A percentile compares a stretch with the other conserved stretches of the same genome.
Conservation (phyloP, 768 basidiomycete genomes). For the Mycena chlorophos region DNA sequence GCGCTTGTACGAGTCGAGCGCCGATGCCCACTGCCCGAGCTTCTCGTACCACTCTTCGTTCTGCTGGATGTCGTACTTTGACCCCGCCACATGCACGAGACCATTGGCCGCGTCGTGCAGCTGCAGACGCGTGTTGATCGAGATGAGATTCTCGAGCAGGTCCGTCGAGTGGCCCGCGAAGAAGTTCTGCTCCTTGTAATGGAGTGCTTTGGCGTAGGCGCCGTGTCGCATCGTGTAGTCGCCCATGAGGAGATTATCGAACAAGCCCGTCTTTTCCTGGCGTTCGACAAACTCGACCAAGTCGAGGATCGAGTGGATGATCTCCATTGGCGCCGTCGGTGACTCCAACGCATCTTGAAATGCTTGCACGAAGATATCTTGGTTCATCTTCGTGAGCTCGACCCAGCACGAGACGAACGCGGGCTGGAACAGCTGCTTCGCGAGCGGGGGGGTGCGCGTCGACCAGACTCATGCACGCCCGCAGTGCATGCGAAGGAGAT, state of each 20-base stretch:
- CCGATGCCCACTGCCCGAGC: slow-evolving; percentile 94
- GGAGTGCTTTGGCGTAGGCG: slow-evolving; percentile 95
- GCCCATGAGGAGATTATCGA: slow-evolving; percentile 89
- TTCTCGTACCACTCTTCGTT: slow-evolving; percentile 99
- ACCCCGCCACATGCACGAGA: slow-evolving; percentile 74
- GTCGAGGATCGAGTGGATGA: slow-evolving; percentile 88
- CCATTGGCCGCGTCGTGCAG: slow-evolving; percentile 99
- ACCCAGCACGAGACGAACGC: slow-evolving; percentile 98
- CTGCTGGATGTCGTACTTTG: slow-evolving; percentile 86
- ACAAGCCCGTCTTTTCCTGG: slow-evolving; percentile 92
- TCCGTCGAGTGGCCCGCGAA: slow-evolving; percentile 88
- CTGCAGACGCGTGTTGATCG: slow-evolving; percentile 94
- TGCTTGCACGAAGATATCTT: slow-evolving; percentile 94
- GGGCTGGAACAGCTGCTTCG: slow-evolving; percentile 94
- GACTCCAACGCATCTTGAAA: slow-evolving; percentile 86
- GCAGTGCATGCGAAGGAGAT: slow-evolving; percentile 95
- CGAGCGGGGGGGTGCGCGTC: slow-evolving; percentile 88
- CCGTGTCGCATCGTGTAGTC: slow-evolving; percentile 92
- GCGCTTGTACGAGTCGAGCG: slow-evolving; percentile 80
- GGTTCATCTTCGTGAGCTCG: slow-evolving; percentile 90
- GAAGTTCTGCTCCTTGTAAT: slow-evolving; percentile 98
- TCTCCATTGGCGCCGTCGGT: slow-evolving; percentile 74
- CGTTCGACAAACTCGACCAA: slow-evolving; percentile 99
- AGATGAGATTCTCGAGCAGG: slow-evolving; percentile 92
- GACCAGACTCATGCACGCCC: slow-evolving; percentile 92